phyloP scores from a whole-genome alignment of 495 filamentous ascomycete species.

The Xylaria venustula region DNA sequence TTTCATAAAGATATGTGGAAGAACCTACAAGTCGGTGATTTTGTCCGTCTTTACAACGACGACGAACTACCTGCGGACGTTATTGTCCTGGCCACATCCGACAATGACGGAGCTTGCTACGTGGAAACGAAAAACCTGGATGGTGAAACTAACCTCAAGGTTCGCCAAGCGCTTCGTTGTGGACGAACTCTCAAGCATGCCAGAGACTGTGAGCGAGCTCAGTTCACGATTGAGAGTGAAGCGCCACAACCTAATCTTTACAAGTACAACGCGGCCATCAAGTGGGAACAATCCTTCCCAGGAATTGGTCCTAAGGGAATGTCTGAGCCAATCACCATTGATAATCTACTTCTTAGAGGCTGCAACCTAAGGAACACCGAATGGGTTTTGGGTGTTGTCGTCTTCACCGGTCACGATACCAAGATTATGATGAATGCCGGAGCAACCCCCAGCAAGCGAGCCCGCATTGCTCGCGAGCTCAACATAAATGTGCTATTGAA shows the following conservation, averaged over 20 bases:
- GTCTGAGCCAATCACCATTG: constrained; percentile 91
- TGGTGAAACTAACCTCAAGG: constrained; percentile 97
- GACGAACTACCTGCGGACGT: constrained; percentile 95
- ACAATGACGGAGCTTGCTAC: constrained; percentile 92
- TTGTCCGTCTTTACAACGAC: constrained; percentile 93
- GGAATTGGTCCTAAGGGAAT: constrained; percentile 65
- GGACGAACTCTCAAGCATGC: constrained; percentile 84
- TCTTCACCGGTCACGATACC: constrained; percentile 95
- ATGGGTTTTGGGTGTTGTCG: constrained; percentile 92
- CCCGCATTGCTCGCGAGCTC: constrained; percentile 84
- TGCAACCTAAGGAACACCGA: constrained; percentile 94
- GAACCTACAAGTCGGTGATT: constrained; percentile 92
- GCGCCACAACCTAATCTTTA: constrained; percentile 90
- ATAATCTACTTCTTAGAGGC: constrained; percentile 90
- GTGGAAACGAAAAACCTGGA: constrained; percentile 98
- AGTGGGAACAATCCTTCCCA: constrained; percentile 76
- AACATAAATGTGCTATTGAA: constrained; percentile 99
- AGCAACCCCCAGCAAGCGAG: constrained; percentile 92
- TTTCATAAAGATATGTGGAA: constrained; percentile 97
- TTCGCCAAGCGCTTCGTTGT: constrained; percentile 86
- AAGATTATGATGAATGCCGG: constrained; percentile 99
- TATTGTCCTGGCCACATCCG: constrained; percentile 93
- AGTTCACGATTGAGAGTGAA: constrained; percentile 90
- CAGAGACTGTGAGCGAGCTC: constrained; percentile 81
- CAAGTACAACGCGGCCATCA: constrained; percentile 83